Base-by-base conservation (phyloP, 1,284 basidiomycete genomes). In the Apiotrichum akiyoshidainum region DNA sequence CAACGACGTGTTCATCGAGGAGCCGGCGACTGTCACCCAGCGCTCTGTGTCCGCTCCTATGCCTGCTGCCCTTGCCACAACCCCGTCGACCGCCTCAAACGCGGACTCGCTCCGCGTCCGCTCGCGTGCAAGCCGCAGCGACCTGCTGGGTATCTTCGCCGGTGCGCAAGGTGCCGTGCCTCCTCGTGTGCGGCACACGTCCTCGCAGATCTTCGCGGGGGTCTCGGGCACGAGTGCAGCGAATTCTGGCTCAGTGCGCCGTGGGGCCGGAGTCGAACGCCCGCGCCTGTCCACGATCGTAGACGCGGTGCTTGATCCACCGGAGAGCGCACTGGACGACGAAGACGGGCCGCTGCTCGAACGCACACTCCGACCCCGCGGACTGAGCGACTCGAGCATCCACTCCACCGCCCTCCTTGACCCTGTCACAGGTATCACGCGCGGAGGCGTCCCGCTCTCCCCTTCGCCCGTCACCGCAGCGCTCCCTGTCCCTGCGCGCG, bases 361-460 rank as follows among this genome's bases (percentile, higher is more conserved):
- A 57, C 84, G 87, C 31, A 86, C 85, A 6, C 80, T 94, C 7
- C 84, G 86, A 21, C 83, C 87, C 17, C 83, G 92, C 54, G 90
- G 91, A 1, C 77, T 95, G 42, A 91, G 88, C 1, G 93, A 96
- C 73, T 92, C 91, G 7, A 92, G 90, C 1, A 92, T 96, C 60
- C 88, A 86, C 61, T 88, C 90, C 1, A 89, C 89, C 0, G 93
- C 88, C 75, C 78, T 86, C 21, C 17, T 51, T 11, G 39, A n/a
- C 19, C 8, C 22, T 9, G 6, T 39, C 14, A 17, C 13, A 7
- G 46, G n/a, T 16, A 34, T 37, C 12, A 13, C 17, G 11, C 48
- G 14, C 7, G 35, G 19, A 14, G 14, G 31, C 1, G 26, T n/a
- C 4, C 48, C 51, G 12, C 26, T 44, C 10, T n/a, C 40, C 2